phyloP scores from a whole-genome alignment of 805 yeast genomes.

The Ogataea chonburiensis region DNA sequence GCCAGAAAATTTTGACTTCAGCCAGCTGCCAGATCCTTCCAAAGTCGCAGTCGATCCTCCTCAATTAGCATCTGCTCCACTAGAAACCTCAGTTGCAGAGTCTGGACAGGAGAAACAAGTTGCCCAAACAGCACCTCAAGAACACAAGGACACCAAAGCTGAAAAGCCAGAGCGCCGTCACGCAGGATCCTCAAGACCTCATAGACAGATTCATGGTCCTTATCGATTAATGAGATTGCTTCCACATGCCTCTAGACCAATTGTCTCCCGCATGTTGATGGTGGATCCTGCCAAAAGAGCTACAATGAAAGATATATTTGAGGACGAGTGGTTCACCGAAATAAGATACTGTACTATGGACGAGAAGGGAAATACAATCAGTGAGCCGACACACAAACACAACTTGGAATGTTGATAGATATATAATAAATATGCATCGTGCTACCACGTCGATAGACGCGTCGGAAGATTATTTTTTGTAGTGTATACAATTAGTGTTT shows the following conservation, averaged over 20 bases:
- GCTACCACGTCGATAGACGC: constrained; percentile 12
- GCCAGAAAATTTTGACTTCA: constrained; percentile 35
- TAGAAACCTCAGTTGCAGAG: background rate
- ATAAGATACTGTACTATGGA: constrained; percentile 61
- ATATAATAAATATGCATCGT: constrained; percentile 9
- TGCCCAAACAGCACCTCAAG: background rate
- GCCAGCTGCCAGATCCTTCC: constrained; percentile 35
- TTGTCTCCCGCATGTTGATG: constrained; percentile 62
- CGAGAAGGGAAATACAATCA: constrained; percentile 38
- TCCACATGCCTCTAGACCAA: constrained; percentile 82
- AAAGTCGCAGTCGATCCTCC: constrained; percentile 24
- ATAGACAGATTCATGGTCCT: constrained; percentile 74
- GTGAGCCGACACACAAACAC: constrained; percentile 51
- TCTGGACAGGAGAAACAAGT: constrained; percentile 13
- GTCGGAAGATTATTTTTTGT: constrained; percentile 5
- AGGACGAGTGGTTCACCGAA: constrained; percentile 68
- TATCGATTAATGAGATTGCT: constrained; percentile 75
- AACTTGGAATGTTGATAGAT: constrained; percentile 36
- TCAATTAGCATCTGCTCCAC: constrained; percentile 1
- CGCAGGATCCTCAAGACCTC: constrained; percentile 33
- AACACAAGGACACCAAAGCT: background rate
- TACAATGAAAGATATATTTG: constrained; percentile 59
- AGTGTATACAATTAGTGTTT: constrained; percentile 1
- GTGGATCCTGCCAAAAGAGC: constrained; percentile 64
- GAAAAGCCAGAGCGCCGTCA: constrained; percentile 37